phyloP scores from a whole-genome alignment of 2,329 filamentous ascomycete species.

The Cryphonectria carpinicola region DNA sequence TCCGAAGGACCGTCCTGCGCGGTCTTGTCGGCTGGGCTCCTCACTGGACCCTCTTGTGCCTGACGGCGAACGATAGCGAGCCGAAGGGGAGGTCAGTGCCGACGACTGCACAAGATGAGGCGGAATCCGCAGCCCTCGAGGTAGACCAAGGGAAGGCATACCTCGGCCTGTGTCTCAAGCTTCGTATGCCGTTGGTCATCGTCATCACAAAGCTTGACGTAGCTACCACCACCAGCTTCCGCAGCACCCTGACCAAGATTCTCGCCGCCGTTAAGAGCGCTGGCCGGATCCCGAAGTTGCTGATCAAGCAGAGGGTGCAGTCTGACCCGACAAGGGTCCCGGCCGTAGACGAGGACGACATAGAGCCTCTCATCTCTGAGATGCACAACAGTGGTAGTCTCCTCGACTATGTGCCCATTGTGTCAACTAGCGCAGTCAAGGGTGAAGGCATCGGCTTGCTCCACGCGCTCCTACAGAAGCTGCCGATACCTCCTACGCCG shows the following conservation, averaged over 20 bases:
- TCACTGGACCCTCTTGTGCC: conserved; percentile 88
- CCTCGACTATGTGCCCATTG: conserved; percentile 72
- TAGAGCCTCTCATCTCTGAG: conserved; percentile 57
- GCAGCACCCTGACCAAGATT: conserved; percentile 71
- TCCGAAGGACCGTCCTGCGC: conserved; percentile 83
- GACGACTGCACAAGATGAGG: conserved; percentile 53
- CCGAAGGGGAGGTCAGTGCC: conserved; percentile 36
- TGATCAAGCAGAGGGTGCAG: conserved; percentile 58
- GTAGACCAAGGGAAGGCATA: conserved; percentile 79
- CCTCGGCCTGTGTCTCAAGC: conserved; percentile 80
- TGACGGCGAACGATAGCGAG: conserved; percentile 77
- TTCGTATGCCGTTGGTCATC: conserved; percentile 77
- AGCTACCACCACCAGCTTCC: conserved; percentile 73
- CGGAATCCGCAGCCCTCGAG: conserved; percentile 56
- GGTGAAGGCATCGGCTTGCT: conserved; percentile 80
- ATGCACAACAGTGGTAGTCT: conserved; percentile 50
- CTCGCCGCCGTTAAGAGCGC: conserved; percentile 77
- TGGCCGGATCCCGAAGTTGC: conserved; percentile 73
- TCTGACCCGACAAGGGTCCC: conserved; percentile 62
- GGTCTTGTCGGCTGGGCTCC: conserved; percentile 95
- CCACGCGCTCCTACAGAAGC: conserved; percentile 76
- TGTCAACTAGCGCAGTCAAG: conserved; percentile 85
- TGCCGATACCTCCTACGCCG: conserved; percentile 69
- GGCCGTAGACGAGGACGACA: conserved; percentile 58
- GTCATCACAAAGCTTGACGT: conserved; percentile 91